phyloP scores from a whole-genome alignment of 768 basidiomycete species.

The Hygrophorus russula region DNA sequence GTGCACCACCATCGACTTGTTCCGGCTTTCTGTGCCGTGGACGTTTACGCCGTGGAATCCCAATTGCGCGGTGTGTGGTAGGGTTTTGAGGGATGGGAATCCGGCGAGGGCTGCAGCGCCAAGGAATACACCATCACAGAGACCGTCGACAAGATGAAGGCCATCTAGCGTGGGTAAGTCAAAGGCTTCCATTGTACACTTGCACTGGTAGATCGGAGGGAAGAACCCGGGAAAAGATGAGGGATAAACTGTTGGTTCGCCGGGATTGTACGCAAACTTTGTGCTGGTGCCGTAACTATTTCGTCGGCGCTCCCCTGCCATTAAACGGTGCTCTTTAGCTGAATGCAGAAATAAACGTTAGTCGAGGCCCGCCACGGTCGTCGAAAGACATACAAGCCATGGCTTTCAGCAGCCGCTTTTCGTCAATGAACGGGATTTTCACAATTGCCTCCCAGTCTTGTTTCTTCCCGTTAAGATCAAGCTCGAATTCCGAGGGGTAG shows the following conservation, averaged over 20 bases:
- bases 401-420: constrained; percentile 61
- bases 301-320: constrained; percentile 59
- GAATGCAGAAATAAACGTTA: constrained; percentile 1
- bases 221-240: constrained; percentile 94
- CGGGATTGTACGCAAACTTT: constrained; percentile 58
- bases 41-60: constrained; percentile 89
- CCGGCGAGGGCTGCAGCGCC: constrained; percentile 84
- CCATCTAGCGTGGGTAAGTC: constrained; percentile 83
- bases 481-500: constrained; percentile 86
- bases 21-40: constrained; percentile 81
- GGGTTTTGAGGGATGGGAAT: constrained; percentile 90
- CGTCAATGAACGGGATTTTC: constrained; percentile 96
- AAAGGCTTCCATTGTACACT: constrained; percentile 72
- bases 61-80: constrained; percentile 66
- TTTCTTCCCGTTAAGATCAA: constrained; percentile 96
- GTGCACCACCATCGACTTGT: constrained; percentile 89
- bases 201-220: constrained; percentile 74
- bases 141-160: constrained; percentile 74
- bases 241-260: constrained; percentile 63
- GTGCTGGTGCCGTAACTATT: constrained; percentile 77
- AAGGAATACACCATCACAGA: constrained; percentile 80
- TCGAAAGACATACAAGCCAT: constrained; percentile 59
- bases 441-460: constrained; percentile 98
- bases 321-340: constrained; percentile 76
- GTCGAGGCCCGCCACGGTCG: background rate